A percentile compares a stretch with the other conserved stretches of the same genome.
Evolutionary conservation across 371 early-diverging fungal species (phyloP).

Genomic region (Mucor velutinosus): DNA sequence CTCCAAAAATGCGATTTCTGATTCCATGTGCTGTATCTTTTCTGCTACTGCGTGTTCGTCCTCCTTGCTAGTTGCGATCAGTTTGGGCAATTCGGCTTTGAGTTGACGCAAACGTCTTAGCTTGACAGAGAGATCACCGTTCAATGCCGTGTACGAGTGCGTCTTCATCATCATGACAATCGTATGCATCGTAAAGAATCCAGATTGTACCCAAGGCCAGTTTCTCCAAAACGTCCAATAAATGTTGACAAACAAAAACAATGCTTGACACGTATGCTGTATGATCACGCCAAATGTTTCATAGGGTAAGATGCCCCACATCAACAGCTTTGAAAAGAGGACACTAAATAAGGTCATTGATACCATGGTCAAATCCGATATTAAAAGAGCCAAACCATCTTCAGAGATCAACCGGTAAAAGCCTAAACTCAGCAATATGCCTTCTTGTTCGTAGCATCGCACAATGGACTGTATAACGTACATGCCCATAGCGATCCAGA

Average conservation of each 20-base stretch:
- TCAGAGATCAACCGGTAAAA: slow-evolving; percentile 71
- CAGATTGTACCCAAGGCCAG: slow-evolving; percentile 93
- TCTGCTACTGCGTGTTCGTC: slow-evolving; percentile 5
- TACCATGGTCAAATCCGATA: slow-evolving; percentile 73
- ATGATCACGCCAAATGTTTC: slow-evolving; percentile 55
- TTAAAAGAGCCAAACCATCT: slow-evolving; percentile 60
- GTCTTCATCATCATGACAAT: slow-evolving; percentile 95
- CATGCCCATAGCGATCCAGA: slow-evolving; percentile 88
- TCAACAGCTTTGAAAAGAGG: slow-evolving; percentile 60
- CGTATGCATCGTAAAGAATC: slow-evolving; percentile 86
- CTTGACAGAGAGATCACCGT: slow-evolving; percentile 70
- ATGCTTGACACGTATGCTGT: slow-evolving; percentile 74
- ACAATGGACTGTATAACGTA: slow-evolving; percentile 74
- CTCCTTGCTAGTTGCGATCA: slow-evolving; percentile 18
- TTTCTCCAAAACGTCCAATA: slow-evolving; percentile 72
- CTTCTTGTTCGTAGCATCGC: slow-evolving; percentile 69
- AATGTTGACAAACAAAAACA: slow-evolving; percentile 66
- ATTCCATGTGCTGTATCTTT: slow-evolving; percentile 32
- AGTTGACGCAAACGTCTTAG: slow-evolving; percentile 38
- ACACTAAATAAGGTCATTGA: slow-evolving; percentile 63
- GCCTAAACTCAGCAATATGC: slow-evolving; percentile 63
- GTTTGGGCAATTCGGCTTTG: slow-evolving; percentile 34
- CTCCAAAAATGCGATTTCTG: slow-evolving; percentile 60
- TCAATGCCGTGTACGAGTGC: slow-evolving; percentile 85
- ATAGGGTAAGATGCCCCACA: slow-evolving; percentile 59